Percentiles rank a stretch among this genome's conserved stretches.
Evolutionary conservation across 1,284 basidiomycete species (phyloP).

Genomic region (Leccinum griseonigrum): DNA sequence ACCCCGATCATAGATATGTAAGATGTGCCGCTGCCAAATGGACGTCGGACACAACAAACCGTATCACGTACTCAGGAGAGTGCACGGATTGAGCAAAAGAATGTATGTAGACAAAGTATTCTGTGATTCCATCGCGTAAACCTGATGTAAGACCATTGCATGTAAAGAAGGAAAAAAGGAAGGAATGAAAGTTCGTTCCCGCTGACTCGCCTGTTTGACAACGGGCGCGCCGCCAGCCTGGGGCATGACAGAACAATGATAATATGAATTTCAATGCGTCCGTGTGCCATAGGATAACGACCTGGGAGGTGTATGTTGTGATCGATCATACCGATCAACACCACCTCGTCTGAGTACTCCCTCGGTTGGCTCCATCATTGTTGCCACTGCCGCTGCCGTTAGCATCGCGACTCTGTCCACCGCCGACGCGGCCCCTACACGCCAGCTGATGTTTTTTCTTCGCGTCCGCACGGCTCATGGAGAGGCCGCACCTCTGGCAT

Average conservation of each 20-base stretch:
- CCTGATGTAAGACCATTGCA: background rate
- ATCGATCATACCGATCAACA: background rate
- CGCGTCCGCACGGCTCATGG: slow-evolving; percentile 27
- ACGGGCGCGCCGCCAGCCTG: background rate
- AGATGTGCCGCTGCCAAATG: background rate
- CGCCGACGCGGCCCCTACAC: slow-evolving; percentile 10
- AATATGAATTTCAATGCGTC: background rate
- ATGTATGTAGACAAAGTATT: background rate
- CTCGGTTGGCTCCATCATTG: background rate
- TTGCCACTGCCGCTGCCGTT: background rate
- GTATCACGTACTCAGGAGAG: background rate
- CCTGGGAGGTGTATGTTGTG: background rate
- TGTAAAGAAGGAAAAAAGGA: background rate
- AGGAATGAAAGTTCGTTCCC: background rate
- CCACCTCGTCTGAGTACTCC: slow-evolving; percentile 1
- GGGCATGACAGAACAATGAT: background rate
- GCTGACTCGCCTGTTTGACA: background rate
- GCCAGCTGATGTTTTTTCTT: slow-evolving; percentile 21
- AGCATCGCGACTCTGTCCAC: background rate
- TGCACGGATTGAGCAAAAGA: background rate
- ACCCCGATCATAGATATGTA: background rate
- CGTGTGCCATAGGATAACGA: background rate
- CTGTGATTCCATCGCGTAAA: background rate
- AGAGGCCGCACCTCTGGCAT: slow-evolving; percentile 19
- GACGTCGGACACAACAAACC: background rate